Evolutionary conservation across 2,329 filamentous ascomycete genomes (phyloP).

Genomic region (Elsinoe ampelina): DNA sequence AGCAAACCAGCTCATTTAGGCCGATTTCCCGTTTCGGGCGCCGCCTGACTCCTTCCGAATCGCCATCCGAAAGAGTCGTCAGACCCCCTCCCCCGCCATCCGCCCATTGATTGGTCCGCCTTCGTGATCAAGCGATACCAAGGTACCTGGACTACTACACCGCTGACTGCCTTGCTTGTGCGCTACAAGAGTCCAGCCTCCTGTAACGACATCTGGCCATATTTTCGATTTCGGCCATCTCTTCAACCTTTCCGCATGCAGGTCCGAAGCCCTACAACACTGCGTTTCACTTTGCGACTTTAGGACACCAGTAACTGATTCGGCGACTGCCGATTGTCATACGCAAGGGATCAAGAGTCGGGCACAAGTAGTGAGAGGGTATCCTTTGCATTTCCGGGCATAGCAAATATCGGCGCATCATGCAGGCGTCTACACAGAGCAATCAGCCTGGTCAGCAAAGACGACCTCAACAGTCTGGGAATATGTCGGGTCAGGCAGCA

Average conservation of each 20-base stretch:
- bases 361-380: neutral
- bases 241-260: neutral
- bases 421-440: conserved; percentile 7
- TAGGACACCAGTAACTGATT: neutral
- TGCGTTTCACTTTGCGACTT: neutral
- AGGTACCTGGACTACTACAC: conserved; percentile 7
- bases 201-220: conserved; percentile 8
- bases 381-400: neutral
- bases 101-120: neutral
- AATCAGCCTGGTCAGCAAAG: neutral
- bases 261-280: neutral
- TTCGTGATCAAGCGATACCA: conserved; percentile 7
- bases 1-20: neutral
- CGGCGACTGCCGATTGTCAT: conserved; percentile 1
- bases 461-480: neutral
- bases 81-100: conserved; percentile 1
- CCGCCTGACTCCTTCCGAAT: neutral
- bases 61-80: neutral
- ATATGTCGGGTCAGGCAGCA: neutral
- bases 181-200: conserved; percentile 4
- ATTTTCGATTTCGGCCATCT: neutral
- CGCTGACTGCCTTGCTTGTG: conserved; percentile 4
- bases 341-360: conserved; percentile 1
- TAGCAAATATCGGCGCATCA: neutral
- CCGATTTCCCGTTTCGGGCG: neutral